phyloP scores from a whole-genome alignment of 306 rosid species.

The Quercus variabilis region DNA sequence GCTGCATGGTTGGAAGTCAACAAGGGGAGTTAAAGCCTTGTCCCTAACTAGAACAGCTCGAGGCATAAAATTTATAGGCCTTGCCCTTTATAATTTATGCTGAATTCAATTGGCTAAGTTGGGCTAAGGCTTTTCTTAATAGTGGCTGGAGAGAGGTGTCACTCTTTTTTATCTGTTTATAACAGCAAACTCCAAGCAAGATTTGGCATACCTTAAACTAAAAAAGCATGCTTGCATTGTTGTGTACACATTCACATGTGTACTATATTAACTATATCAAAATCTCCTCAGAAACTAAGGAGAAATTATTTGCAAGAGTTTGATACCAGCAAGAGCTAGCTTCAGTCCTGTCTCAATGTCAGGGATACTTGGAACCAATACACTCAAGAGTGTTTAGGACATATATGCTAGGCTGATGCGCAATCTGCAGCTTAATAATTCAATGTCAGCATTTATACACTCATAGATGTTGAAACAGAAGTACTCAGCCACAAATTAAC shows the following conservation, averaged over 20 bases:
- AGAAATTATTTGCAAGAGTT: neutral
- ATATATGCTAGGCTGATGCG: slow-evolving; percentile 87
- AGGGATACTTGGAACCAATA: slow-evolving; percentile 87
- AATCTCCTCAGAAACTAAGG: too few relatives aligned
- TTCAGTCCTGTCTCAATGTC: slow-evolving; percentile 83
- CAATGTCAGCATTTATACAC: neutral
- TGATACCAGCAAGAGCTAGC: slow-evolving; percentile 84
- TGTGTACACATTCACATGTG: too few relatives aligned
- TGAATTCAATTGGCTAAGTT: neutral
- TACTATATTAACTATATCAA: too few relatives aligned
- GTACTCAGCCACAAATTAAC: too few relatives aligned
- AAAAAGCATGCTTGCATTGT: neutral
- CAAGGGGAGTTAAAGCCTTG: too few relatives aligned
- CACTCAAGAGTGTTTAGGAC: slow-evolving; percentile 87
- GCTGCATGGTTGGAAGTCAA: too few relatives aligned
- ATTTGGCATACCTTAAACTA: neutral
- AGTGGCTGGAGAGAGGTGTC: neutral
- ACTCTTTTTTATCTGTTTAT: neutral
- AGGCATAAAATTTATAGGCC: too few relatives aligned
- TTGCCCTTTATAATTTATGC: neutral
- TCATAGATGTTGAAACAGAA: too few relatives aligned
- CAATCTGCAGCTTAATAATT: slow-evolving; percentile 55
- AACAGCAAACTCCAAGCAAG: neutral
- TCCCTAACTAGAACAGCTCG: too few relatives aligned
- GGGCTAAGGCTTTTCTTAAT: neutral